Evolutionary conservation across 345 rosid species (phyloP), one percentile per base, ranked within the genome.

Genomic region (Garcia nutans): DNA sequence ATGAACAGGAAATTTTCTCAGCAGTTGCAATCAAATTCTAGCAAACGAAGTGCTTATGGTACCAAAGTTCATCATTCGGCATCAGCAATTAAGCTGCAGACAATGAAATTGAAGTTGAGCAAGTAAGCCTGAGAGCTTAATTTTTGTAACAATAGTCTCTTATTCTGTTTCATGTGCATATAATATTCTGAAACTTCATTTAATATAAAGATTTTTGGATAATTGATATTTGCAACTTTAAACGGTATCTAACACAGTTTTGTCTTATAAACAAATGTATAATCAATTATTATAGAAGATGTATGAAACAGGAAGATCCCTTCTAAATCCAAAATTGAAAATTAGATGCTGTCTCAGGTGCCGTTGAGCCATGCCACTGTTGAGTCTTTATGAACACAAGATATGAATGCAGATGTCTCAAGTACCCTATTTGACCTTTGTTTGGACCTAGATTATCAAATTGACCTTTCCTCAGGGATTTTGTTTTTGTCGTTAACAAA

Each of bases 31-130:
- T 79, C 94, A 79, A 88, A 82, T 84, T 78, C 95, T 61, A 92
- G 86, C 79, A 93, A 96, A 76, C 89, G 96, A 54, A 80, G 84
- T 55, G 85, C 86, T 81, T 90, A 91, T 78, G 91, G 95, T 55
- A 77, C 85, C 80, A 94, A 89, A 88, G 89, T 92, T 80, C 92
- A 89, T 88, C 97, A 93, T 85, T 90, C 98, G 59, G 93, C 93
- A 60, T 95, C 97, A 79, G 99, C 99, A 37, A 89, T 93, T 62
- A 96, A 93, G 88, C 87, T 96, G 82, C 94, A 93, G 85, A 92
- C 97, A 10, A 88, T 88, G 90, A 93, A 96, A 85, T 79, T 83
- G 80, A 96, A 92, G 87, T 84, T 96, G 86, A 96, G 97, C 99
- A 93, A 96, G 99, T 96, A 89, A 82, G 99, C 33, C 68, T 59